These are phyloP conservation scores for Striga hermonthica DNA, from an alignment of 305 asterid species.

Conservation along the genomic window DNA sequence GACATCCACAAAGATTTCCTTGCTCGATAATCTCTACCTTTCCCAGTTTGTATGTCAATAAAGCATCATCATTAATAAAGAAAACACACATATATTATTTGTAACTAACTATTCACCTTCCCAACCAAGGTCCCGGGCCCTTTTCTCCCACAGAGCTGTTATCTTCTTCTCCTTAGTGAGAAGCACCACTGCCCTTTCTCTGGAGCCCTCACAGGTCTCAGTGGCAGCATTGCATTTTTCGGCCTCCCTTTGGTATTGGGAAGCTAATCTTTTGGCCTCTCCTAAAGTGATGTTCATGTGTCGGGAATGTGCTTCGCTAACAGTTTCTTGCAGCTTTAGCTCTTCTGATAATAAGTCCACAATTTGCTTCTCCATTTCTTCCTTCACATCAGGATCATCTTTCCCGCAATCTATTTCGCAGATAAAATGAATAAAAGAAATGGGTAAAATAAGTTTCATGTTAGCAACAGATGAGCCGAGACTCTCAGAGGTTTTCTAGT, in stretches of 20 bases:
- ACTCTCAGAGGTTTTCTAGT: neutral
- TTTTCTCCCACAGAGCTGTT: constrained; percentile 67
- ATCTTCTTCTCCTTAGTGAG: constrained; percentile 72
- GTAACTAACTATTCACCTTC: constrained; percentile 46
- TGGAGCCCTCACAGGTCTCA: constrained; percentile 88
- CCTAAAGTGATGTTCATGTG: constrained; percentile 82
- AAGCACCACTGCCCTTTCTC: constrained; percentile 67
- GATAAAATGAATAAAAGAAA: neutral
- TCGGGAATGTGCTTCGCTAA: constrained; percentile 60
- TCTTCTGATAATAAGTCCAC: constrained; percentile 88
- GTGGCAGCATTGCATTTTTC: constrained; percentile 89
- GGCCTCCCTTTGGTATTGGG: constrained; percentile 80
- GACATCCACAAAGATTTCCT: constrained; percentile 29
- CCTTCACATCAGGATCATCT: constrained; percentile 92
- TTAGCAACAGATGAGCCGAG: neutral
- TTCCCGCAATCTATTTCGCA: constrained; percentile 74
- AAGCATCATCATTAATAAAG: constrained; percentile 12
- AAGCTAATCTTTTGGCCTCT: constrained; percentile 79
- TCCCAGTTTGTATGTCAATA: neutral
- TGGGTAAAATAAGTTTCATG: neutral
- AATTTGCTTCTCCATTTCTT: constrained; percentile 90
- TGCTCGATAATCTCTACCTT: constrained; percentile 27
- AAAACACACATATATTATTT: neutral
- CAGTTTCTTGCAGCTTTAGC: constrained; percentile 72
- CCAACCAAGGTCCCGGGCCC: constrained; percentile 56